phyloP scores from a whole-genome alignment of 2,329 filamentous ascomycete genomes.

The Talaromyces sp. region DNA sequence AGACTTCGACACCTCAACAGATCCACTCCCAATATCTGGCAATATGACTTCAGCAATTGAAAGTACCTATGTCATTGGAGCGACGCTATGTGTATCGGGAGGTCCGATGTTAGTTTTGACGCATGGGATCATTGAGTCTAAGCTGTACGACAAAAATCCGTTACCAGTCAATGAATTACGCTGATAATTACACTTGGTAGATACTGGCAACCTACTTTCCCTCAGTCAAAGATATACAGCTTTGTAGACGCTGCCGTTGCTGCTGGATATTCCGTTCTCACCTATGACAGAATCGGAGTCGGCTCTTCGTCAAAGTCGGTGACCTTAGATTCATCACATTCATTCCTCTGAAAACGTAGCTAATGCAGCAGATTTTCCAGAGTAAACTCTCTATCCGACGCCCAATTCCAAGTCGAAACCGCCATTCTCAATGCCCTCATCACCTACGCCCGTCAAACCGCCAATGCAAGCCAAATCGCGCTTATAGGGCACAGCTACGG shows the following conservation, averaged over 20 bases:
- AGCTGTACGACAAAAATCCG: neutral
- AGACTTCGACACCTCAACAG: neutral
- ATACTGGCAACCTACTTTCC: neutral
- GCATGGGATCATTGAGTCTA: neutral
- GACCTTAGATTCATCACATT: neutral
- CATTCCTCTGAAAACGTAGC: neutral
- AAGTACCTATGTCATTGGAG: neutral
- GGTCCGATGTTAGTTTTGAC: neutral
- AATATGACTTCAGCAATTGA: neutral
- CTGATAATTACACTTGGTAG: neutral
- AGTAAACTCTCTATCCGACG: neutral
- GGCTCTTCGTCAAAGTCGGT: neutral
- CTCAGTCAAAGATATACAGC: neutral
- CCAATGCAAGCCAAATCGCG: neutral
- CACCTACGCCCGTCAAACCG: neutral
- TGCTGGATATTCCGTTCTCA: neutral
- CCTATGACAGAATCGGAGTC: neutral
- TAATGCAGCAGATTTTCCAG: neutral
- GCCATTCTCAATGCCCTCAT: neutral
- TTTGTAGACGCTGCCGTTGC: neutral
- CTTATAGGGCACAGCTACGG: neutral
- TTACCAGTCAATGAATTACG: neutral
- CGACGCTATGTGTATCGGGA: neutral
- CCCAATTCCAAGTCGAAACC: neutral
- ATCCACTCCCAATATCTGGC: neutral